Percentiles rank a stretch among this genome's conserved stretches.
Conservation (phyloP, 257 asterid genomes). For the Nicotiana tabacum region DNA sequence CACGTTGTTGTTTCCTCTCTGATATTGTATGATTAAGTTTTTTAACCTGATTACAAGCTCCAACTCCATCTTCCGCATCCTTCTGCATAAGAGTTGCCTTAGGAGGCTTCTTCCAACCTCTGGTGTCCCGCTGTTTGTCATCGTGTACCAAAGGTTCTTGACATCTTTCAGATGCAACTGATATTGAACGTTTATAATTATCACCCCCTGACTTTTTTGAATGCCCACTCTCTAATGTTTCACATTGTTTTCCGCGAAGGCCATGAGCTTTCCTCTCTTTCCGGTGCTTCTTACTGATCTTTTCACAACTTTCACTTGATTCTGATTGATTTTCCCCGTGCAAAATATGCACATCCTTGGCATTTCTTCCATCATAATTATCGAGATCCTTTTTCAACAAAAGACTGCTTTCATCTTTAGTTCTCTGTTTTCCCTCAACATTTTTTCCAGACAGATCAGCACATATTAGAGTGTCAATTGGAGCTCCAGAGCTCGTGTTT, state of each 20-base stretch:
- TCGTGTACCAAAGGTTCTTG: conserved; percentile 25
- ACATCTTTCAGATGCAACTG: conserved; percentile 24
- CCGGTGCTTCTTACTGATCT: conserved; percentile 24
- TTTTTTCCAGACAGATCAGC: conserved; percentile 17
- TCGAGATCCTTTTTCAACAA: conserved; percentile 24
- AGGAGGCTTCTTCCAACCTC: conserved; percentile 24
- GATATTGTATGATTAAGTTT: conserved; percentile 26
- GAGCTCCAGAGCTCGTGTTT: conserved; percentile 17
- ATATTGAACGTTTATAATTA: conserved; percentile 29
- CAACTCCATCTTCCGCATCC: conserved; percentile 26
- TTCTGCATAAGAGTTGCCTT: conserved; percentile 32
- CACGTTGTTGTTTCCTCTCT: conserved; percentile 84
- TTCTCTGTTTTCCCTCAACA: conserved; percentile 30
- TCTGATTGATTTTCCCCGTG: conserved; percentile 27
- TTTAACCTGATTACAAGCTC: conserved; percentile 38
- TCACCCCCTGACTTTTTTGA: conserved; percentile 32
- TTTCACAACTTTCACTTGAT: conserved; percentile 11
- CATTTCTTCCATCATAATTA: conserved; percentile 19
- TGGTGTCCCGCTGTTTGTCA: conserved; percentile 23
- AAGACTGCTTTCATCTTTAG: conserved; percentile 24
- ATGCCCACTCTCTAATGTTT: conserved; percentile 21
- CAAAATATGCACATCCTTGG: conserved; percentile 22
- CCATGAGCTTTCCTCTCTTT: conserved; percentile 19
- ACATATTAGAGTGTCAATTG: conserved; percentile 13
- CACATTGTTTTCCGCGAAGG: conserved; percentile 20